These are phyloP conservation scores for Gynochthodes officinalis DNA, from an alignment of 257 asterid species.

Conservation along the genomic window DNA sequence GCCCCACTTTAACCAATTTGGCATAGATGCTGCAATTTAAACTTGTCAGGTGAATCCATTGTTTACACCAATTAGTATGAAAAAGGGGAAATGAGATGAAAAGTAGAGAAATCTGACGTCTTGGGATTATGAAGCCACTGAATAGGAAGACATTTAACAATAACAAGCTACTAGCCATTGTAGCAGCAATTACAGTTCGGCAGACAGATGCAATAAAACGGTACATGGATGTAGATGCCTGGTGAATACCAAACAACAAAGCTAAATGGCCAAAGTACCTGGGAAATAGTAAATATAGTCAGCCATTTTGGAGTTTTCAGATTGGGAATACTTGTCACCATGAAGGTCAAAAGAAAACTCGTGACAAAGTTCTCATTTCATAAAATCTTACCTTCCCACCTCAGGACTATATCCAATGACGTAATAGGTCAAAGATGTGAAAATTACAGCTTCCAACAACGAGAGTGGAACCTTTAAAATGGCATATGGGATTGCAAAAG, in stretches of 20 bases:
- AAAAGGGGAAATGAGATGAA: background rate
- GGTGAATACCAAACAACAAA: conserved; percentile 39
- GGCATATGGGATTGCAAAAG: conserved; percentile 46
- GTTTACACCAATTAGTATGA: background rate
- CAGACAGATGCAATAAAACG: conserved; percentile 56
- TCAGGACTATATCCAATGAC: conserved; percentile 50
- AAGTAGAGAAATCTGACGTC: conserved; percentile 32
- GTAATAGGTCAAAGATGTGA: conserved; percentile 52
- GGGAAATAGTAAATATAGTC: background rate
- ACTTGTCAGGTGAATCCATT: background rate
- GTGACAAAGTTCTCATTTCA: background rate
- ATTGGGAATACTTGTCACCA: background rate
- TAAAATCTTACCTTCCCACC: conserved; percentile 50
- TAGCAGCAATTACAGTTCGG: conserved; percentile 36
- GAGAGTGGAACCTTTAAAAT: conserved; percentile 56
- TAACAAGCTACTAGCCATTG: conserved; percentile 36
- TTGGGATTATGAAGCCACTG: conserved; percentile 60
- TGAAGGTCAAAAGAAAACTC: background rate
- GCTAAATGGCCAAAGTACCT: conserved; percentile 57
- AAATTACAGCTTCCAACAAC: conserved; percentile 38
- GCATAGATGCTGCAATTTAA: conserved; percentile 61
- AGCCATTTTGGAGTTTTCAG: background rate
- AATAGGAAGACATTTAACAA: conserved; percentile 33
- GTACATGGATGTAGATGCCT: conserved; percentile 47
- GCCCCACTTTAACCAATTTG: conserved; percentile 67